Conservation (phyloP, 768 basidiomycete species). For the Trametes cingulata region DNA sequence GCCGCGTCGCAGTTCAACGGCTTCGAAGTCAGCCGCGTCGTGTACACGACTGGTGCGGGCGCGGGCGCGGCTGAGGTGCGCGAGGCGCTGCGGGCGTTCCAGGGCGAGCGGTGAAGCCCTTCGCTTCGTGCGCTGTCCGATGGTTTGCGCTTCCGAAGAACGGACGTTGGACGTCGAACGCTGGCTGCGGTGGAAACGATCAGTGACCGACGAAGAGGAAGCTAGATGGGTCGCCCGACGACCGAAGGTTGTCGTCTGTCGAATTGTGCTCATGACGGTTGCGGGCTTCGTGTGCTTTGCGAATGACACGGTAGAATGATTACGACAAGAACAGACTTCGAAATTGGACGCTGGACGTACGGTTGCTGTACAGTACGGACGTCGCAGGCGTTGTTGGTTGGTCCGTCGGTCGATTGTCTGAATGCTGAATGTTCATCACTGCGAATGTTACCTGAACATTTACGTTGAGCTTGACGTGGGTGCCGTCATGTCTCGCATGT, state of each 20-base stretch:
- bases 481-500: background rate
- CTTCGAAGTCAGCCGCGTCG: conserved; percentile 76
- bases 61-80: conserved; percentile 53
- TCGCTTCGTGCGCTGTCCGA: background rate
- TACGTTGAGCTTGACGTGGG: too few species aligned
- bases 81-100: conserved; percentile 50
- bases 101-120: conserved; percentile 24
- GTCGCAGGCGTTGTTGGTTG: background rate
- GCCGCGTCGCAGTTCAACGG: conserved; percentile 97
- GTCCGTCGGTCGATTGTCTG: background rate
- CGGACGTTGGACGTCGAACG: background rate
- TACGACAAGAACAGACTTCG: background rate
- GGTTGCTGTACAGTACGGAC: background rate
- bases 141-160: background rate
- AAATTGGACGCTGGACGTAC: background rate
- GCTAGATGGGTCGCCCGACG: background rate
- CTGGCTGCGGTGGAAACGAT: conserved; percentile 3
- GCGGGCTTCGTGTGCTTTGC: background rate
- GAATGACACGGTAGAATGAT: background rate
- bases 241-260: background rate
- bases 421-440: background rate
- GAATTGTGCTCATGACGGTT: conserved; percentile 7
- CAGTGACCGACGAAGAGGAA: conserved; percentile 1
- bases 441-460: too few species aligned
- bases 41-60: conserved; percentile 71